These are phyloP conservation scores for Gossypium davidsonii DNA, from an alignment of 441 rosid genomes.

Conservation along the genomic window DNA sequence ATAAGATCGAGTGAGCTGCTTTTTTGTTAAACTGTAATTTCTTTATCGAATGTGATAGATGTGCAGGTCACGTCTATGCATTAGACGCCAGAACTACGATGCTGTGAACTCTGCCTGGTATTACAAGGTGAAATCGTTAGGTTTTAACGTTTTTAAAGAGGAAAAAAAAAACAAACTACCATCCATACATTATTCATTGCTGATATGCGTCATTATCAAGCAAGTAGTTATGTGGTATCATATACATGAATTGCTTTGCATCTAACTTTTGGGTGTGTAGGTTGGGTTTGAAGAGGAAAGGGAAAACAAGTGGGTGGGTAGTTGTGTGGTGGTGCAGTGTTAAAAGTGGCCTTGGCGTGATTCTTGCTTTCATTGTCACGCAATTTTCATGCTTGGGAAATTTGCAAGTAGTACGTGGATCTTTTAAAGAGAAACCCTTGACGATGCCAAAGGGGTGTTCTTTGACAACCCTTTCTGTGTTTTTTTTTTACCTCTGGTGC, in stretches of 20 bases:
- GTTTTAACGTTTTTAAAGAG: too few species aligned
- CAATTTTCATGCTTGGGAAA: neutral
- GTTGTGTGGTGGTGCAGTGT: neutral
- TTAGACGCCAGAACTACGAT: neutral
- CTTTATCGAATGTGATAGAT: neutral
- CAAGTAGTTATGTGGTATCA: neutral
- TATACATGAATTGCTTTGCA: neutral
- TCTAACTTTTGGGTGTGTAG: neutral
- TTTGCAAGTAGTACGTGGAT: neutral
- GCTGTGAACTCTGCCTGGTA: neutral
- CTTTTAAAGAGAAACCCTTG: neutral
- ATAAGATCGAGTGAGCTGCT: neutral
- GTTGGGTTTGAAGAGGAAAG: neutral
- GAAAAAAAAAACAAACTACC: neutral
- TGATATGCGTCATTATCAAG: neutral
- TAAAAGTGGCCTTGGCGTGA: neutral
- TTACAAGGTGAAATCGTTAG: neutral
- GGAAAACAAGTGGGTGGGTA: constrained; percentile 1
- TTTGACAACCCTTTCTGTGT: neutral
- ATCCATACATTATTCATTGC: neutral
- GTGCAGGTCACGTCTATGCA: neutral
- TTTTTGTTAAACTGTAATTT: neutral
- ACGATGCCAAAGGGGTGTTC: neutral
- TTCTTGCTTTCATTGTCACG: neutral
- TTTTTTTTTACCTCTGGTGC: neutral